Base-by-base conservation (phyloP, 352 stramenopile genomes). In the Phytophthora niederhauseri region DNA sequence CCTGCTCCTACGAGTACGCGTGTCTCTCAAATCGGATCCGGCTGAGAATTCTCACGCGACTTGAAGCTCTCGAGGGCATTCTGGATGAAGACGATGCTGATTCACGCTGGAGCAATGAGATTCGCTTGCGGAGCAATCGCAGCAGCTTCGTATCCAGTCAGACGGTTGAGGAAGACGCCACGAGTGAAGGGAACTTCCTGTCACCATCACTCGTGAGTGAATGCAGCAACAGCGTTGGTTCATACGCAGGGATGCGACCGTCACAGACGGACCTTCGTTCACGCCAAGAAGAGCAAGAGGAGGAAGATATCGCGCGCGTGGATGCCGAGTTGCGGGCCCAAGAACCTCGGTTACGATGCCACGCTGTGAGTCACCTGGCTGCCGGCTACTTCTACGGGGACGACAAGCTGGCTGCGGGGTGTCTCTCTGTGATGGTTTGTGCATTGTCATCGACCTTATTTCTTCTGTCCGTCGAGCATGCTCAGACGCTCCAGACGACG, bases 1-100 rank as follows among this genome's bases (percentile, higher is more conserved):
- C 84, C 6, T 90, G 79, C 63, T 84, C 70, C 5, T 93, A 89
- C 66, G 85, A 93, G 66, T 93, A 87, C 57, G 70, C 85, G 55
- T 92, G 80, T 51, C 74, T 93, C 34, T 77, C 83, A 0, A 77
- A 89, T 56, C 80, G 85, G 31, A 92, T 93, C 54, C 78, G 88
- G 34, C 50, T 75, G 55, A 70, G 78, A 6, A 66, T 91, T 38
- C 59, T 90, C 15, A 68, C 51, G n/a, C 63, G 62, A 17, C 57
- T 84, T 12, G 57, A 68, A 14, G 66, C 71, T 15, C 45, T 80
- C n/a, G 75, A 83, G 34, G 61, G 66, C 20, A 41, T 73, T 62
- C 69, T 61, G 61, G 45, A 48, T 19, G 66, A 73, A 38, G 53
- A 68, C 3, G 14, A 14, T 0, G 34, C 34, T 24, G 55, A 14